Percentiles rank a stretch among this genome's conserved stretches.
Conservation (phyloP, 176 grass and related monocot genomes). For the Pontederia crassipes region DNA sequence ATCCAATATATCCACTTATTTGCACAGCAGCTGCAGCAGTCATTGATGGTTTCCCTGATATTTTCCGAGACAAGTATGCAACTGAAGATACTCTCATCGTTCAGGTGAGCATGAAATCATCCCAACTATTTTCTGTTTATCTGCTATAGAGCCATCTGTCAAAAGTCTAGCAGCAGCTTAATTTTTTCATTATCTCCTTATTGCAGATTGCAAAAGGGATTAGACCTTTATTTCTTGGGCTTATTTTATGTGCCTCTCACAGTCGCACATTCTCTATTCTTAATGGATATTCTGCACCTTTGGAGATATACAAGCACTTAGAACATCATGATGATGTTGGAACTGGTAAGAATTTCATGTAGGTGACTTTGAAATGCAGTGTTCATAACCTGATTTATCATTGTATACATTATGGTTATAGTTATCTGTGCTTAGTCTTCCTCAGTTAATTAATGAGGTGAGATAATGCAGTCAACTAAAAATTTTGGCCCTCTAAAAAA, state of each 20-base stretch:
- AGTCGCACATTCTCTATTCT: constrained; percentile 97
- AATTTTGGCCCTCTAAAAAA: too few relatives aligned
- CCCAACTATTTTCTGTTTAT: neutral
- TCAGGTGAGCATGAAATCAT: constrained; percentile 31
- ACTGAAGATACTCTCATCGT: constrained; percentile 57
- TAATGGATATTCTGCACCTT: constrained; percentile 84
- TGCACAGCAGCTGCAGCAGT: constrained; percentile 84
- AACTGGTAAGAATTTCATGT: constrained; percentile 42
- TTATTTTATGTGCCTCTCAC: constrained; percentile 91
- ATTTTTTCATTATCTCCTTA: constrained; percentile 22
- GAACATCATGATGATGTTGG: constrained; percentile 79
- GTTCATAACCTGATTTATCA: neutral
- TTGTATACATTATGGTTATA: neutral
- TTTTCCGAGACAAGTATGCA: constrained; percentile 83
- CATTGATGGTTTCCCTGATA: constrained; percentile 69
- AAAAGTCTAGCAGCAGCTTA: neutral
- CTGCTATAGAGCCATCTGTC: neutral
- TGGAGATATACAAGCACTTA: constrained; percentile 87
- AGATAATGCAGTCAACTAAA: too few relatives aligned
- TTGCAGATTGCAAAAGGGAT: constrained; percentile 83
- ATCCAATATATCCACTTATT: constrained; percentile 97
- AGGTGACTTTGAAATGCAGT: neutral
- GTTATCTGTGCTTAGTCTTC: too few relatives aligned
- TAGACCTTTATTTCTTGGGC: constrained; percentile 70
- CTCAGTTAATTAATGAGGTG: too few relatives aligned